A percentile compares a stretch with the other conserved stretches of the same genome.
These are phyloP conservation scores for Hevea brasiliensis DNA, from an alignment of 345 rosid species.

Conservation along the genomic window DNA sequence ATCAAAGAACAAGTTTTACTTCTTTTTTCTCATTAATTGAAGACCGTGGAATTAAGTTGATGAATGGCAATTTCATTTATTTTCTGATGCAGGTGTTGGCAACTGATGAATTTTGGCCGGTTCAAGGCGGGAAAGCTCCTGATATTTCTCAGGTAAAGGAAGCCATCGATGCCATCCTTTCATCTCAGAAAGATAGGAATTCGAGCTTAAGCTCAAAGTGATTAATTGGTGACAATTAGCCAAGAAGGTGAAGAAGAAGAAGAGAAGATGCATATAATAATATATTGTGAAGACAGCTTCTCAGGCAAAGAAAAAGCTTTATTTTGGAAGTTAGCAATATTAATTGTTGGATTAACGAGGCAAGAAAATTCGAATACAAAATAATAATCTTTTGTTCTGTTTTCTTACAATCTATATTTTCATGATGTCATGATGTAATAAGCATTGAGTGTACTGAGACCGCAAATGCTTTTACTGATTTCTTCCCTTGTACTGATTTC, in stretches of 20 bases:
- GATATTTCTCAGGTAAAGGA: slow-evolving; percentile 92
- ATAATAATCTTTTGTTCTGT: neutral
- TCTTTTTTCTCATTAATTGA: neutral
- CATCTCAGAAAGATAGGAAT: slow-evolving; percentile 63
- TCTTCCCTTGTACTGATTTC: too few relatives aligned
- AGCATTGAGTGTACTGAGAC: neutral
- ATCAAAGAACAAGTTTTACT: neutral
- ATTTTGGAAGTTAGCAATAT: slow-evolving; percentile 19
- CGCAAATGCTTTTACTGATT: too few relatives aligned
- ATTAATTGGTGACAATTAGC: neutral
- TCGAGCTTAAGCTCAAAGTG: slow-evolving; percentile 41
- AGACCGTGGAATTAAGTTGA: neutral
- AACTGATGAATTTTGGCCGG: slow-evolving; percentile 98
- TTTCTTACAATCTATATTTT: too few relatives aligned
- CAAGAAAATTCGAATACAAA: slow-evolving; percentile 13
- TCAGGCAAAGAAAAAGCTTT: slow-evolving; percentile 23
- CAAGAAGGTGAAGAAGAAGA: slow-evolving; percentile 15
- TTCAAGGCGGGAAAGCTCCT: slow-evolving; percentile 88
- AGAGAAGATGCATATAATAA: slow-evolving; percentile 6
- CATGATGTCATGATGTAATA: slow-evolving; percentile 23
- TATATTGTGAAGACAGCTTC: slow-evolving; percentile 17
- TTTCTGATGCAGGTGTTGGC: slow-evolving; percentile 62
- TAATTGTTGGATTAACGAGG: neutral
- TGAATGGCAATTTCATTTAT: neutral
- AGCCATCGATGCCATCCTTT: slow-evolving; percentile 94